Percentiles rank a stretch among this genome's conserved stretches.
Evolutionary conservation across 108 stramenopile species (phyloP).

Genomic region (Cyclotella atomus): DNA sequence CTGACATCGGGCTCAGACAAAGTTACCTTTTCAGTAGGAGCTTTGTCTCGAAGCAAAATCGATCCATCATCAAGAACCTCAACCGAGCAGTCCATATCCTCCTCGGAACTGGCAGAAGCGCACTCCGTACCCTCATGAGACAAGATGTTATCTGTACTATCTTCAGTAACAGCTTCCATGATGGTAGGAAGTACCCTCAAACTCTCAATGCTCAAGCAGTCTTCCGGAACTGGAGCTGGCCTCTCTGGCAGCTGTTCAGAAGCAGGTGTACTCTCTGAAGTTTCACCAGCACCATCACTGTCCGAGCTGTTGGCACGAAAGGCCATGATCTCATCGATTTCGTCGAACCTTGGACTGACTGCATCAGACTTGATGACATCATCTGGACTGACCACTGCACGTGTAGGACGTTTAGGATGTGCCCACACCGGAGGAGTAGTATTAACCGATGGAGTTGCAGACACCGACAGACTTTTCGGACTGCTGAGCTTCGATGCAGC

Average conservation of each 20-base stretch:
- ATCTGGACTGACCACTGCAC: no score
- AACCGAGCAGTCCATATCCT: not conserved
- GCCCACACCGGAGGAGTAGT: no score
- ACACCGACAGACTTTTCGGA: no score
- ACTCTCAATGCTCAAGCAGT: not conserved
- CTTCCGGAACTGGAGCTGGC: not conserved
- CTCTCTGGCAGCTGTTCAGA: not conserved
- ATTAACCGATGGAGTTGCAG: not conserved
- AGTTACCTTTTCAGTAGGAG: not conserved
- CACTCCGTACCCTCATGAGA: slow-evolving; percentile 12
- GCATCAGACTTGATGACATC: not conserved
- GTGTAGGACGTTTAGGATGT: no score
- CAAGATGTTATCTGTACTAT: not conserved
- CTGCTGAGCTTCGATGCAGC: no score
- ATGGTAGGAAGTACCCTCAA: slow-evolving; percentile 5
- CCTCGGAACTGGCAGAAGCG: not conserved
- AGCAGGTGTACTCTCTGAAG: not conserved
- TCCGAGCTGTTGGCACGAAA: not conserved
- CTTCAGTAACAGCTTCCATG: not conserved
- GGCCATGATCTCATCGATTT: not conserved
- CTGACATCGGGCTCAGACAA: no score
- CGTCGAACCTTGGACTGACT: not conserved
- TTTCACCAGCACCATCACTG: not conserved
- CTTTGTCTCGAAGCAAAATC: not conserved
- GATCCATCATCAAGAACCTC: not conserved